Percentiles rank a stretch among this genome's conserved stretches.
Evolutionary conservation across 2,329 filamentous ascomycete species (phyloP).

Genomic region (Ascochyta clinopodiicola): DNA sequence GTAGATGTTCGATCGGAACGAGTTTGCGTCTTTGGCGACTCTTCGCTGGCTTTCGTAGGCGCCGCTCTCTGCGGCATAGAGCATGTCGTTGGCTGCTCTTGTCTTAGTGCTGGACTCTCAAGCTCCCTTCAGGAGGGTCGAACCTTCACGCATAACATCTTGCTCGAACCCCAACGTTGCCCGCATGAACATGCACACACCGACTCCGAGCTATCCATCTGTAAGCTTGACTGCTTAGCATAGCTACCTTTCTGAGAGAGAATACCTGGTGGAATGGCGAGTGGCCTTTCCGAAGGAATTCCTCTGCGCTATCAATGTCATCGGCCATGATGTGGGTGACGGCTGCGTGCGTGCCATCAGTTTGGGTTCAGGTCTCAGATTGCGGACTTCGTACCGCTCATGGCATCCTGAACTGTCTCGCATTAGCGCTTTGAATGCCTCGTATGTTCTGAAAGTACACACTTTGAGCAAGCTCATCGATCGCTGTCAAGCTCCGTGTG

Average conservation of each 20-base stretch:
- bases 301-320: conserved; percentile 84
- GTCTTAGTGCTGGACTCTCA: conserved; percentile 11
- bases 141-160: conserved; percentile 80
- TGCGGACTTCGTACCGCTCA: conserved; percentile 49
- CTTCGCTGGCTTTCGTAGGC: conserved; percentile 79
- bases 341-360: conserved; percentile 53
- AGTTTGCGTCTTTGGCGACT: conserved; percentile 69
- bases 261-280: conserved; percentile 84
- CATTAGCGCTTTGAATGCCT: neutral
- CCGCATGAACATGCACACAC: conserved; percentile 82
- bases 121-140: conserved; percentile 8
- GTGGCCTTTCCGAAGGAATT: conserved; percentile 70
- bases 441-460: neutral
- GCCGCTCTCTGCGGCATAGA: conserved; percentile 77
- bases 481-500: conserved; percentile 63
- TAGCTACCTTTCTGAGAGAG: neutral
- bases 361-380: conserved; percentile 12
- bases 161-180: conserved; percentile 92
- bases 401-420: conserved; percentile 53
- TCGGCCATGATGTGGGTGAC: conserved; percentile 83
- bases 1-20: conserved; percentile 70
- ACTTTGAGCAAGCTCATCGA: conserved; percentile 66
- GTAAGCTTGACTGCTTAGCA: conserved; percentile 24
- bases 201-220: conserved; percentile 69
- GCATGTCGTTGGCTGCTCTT: conserved; percentile 68